Evolutionary conservation across 495 filamentous ascomycete species (phyloP), one percentile per base, ranked within the genome.

Genomic region (Penicillium crystallinum): DNA sequence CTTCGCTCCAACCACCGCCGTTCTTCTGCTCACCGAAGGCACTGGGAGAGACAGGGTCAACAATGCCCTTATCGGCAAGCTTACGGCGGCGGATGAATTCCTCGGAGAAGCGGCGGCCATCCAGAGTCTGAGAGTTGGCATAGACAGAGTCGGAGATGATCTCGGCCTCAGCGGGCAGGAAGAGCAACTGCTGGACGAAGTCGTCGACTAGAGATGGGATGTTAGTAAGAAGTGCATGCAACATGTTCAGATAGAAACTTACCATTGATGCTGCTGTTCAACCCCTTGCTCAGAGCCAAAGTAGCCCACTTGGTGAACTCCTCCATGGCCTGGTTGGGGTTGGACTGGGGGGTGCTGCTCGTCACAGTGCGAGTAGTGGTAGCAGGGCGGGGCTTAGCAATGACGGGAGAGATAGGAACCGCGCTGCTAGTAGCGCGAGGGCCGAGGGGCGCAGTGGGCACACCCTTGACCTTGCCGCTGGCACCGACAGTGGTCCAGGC

Each of bases 401-500:
- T 50, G 2, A 68, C 55, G n/a, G 77, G 60, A 4, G 77, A 73
- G 64, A 65, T 61, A 29, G 70, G 72, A 18, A 71, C 52, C 6
- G 69, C 66, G 54, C 73, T 72, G 55, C 81, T 86, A 12, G 77
- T 70, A 3, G 85, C 74, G 11, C 86, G 81, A 21, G 72, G 76
- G 27, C 82, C 78, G 17, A 76, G 62, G 42, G 80, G 70, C 14
- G 76, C 72, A n/a, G 77, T 76, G 12, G 81, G 80, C 1, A 83
- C 81, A 15, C 82, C 74, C 76, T 95, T 97, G 29, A 86, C 79
- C 72, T 96, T 97, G 5, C 93, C 93, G 51, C 90, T 82, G 12
- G 91, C 89, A n/a, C 95, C 95, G 37, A 97, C 93, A 0, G 91
- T 97, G 29, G 90, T 92, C 95, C 95, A 97, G 17, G 90, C 91